Conservation (phyloP, 2,329 filamentous ascomycete genomes). For the Nemania sp. region DNA sequence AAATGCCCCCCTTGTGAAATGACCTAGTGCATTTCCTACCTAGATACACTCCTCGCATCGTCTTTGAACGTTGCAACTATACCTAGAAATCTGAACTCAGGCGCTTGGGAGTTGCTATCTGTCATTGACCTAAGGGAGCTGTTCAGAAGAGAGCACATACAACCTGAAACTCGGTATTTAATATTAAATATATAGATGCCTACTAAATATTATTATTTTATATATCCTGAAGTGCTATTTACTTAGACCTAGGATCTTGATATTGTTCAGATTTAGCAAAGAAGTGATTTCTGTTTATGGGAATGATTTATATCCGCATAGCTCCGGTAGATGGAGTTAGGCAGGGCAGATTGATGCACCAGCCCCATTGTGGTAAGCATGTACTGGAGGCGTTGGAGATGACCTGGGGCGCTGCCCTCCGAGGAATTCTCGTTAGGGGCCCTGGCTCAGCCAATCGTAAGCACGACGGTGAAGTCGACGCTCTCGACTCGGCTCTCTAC, state of each 20-base stretch:
- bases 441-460: slow-evolving; percentile 45
- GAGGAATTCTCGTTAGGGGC: slow-evolving; percentile 50
- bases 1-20: too few relatives aligned
- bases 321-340: slow-evolving; percentile 13
- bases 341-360: slow-evolving; percentile 5
- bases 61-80: background rate
- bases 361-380: slow-evolving; percentile 6
- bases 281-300: slow-evolving; percentile 3
- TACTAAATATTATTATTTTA: background rate
- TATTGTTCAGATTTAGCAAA: background rate
- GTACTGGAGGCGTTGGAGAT: too few relatives aligned
- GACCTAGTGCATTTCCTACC: too few relatives aligned
- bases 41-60: too few relatives aligned
- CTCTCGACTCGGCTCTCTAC: slow-evolving; percentile 36
- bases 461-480: slow-evolving; percentile 31
- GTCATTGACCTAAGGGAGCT: background rate
- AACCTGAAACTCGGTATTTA: background rate
- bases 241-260: background rate
- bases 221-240: background rate
- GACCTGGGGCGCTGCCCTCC: slow-evolving; percentile 37
- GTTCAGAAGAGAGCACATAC: background rate
- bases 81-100: too few relatives aligned
- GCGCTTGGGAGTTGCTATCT: background rate
- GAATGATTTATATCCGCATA: slow-evolving; percentile 23
- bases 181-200: background rate